A percentile compares a stretch with the other conserved stretches of the same genome.
phyloP scores from a whole-genome alignment of 352 stramenopile genomes.

The Phytophthora quininea region DNA sequence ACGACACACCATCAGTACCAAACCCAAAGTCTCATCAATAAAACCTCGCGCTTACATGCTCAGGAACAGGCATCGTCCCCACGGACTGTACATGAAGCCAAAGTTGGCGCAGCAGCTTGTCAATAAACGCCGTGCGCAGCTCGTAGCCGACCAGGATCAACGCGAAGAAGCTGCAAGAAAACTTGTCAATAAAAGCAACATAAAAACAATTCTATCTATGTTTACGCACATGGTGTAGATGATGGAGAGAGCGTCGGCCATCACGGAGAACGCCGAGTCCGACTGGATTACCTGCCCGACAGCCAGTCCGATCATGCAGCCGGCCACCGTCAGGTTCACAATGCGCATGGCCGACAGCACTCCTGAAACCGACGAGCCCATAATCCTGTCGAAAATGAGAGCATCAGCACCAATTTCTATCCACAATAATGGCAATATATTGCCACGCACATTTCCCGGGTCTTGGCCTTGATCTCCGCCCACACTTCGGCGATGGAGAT shows the following conservation, averaged over 20 bases:
- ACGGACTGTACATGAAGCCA: conserved; percentile 91
- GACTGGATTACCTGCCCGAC: conserved; percentile 73
- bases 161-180: conserved; percentile 69
- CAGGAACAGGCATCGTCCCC: conserved; percentile 85
- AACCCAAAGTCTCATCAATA: not conserved
- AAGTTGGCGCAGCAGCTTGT: conserved; percentile 80
- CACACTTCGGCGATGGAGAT: conserved; percentile 88
- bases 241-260: conserved; percentile 76
- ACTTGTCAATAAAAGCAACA: conserved; percentile 4
- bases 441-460: conserved; percentile 67
- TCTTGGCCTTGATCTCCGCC: conserved; percentile 85
- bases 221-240: conserved; percentile 83
- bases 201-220: not conserved
- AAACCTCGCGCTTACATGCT: conserved; percentile 67
- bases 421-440: not conserved
- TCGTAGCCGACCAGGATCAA: conserved; percentile 87
- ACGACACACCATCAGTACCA: not conserved
- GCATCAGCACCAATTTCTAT: conserved; percentile 1
- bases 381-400: conserved; percentile 48
- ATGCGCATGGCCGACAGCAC: conserved; percentile 79
- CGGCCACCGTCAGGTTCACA: conserved; percentile 76
- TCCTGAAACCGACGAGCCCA: conserved; percentile 82
- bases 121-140: conserved; percentile 71
- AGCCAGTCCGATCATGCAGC: conserved; percentile 77
- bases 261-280: conserved; percentile 72